Evolutionary conservation across 352 stramenopile species (phyloP).

Genomic region (Phytophthora ramorum): DNA sequence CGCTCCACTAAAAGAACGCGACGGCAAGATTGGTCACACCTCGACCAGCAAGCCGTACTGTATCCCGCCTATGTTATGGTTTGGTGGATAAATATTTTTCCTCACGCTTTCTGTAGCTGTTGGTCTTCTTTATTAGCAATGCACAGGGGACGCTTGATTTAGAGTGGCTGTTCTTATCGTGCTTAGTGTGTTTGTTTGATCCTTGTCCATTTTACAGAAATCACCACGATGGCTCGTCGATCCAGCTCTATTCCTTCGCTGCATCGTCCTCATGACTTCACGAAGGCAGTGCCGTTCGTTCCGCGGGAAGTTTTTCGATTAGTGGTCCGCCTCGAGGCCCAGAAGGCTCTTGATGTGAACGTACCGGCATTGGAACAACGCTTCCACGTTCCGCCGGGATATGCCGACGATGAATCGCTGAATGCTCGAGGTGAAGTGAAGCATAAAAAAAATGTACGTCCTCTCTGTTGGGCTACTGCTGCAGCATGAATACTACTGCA

Average conservation of each 20-base stretch:
- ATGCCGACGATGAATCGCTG: conserved; percentile 48
- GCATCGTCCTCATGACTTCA: conserved; percentile 10
- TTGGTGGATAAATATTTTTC: conserved; percentile 32
- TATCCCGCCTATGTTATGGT: conserved; percentile 32
- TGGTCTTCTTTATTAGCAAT: conserved; percentile 1
- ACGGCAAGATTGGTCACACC: conserved; percentile 25
- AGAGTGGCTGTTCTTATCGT: conserved; percentile 16
- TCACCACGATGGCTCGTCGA: conserved; percentile 11
- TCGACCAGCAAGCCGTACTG: conserved; percentile 30
- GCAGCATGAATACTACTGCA: background rate
- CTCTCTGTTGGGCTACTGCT: background rate
- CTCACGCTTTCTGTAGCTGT: conserved; percentile 13
- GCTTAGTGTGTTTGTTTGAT: conserved; percentile 2
- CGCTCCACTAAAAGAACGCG: conserved; percentile 23
- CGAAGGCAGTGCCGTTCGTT: conserved; percentile 48
- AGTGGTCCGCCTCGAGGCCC: conserved; percentile 64
- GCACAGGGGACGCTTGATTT: conserved; percentile 15
- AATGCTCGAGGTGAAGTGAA: conserved; percentile 37
- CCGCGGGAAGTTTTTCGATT: conserved; percentile 73
- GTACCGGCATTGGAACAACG: conserved; percentile 55
- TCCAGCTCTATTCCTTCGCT: conserved; percentile 20
- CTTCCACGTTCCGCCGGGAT: conserved; percentile 61
- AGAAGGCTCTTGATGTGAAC: conserved; percentile 67
- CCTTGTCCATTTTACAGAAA: conserved; percentile 3
- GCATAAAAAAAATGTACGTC: conserved; percentile 33